phyloP scores from a whole-genome alignment of 129 eudicot species.

The Flaveria brownii region DNA sequence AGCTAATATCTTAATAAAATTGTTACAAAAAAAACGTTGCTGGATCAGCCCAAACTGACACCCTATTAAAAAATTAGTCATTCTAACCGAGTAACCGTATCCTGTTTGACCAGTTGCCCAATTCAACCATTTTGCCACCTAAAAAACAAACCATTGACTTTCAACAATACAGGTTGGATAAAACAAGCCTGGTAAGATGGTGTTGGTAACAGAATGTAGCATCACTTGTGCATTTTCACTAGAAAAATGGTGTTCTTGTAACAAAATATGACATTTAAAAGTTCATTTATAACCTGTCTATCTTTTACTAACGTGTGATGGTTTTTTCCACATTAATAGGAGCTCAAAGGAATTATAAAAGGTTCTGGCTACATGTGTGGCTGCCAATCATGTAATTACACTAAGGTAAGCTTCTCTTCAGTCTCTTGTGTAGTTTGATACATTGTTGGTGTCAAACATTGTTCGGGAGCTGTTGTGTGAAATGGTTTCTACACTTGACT shows the following conservation, averaged over 20 bases:
- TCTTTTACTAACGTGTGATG: not conserved
- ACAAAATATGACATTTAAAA: not conserved
- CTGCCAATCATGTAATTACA: slow-evolving; percentile 65
- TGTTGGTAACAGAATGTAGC: not conserved
- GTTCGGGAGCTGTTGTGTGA: not conserved
- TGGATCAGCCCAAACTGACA: not conserved
- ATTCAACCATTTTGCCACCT: not conserved
- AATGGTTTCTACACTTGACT: not conserved
- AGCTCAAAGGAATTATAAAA: slow-evolving; percentile 73
- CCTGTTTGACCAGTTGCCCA: not conserved
- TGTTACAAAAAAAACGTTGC: not conserved
- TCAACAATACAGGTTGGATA: not conserved
- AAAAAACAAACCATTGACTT: not conserved
- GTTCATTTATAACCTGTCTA: not conserved
- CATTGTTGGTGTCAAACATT: not conserved
- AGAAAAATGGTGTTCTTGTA: not conserved
- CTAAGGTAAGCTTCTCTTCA: slow-evolving; percentile 50
- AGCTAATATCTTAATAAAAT: not conserved
- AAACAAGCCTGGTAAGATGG: not conserved
- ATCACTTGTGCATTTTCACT: no score
- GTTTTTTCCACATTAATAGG: slow-evolving; percentile 35
- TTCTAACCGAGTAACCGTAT: not conserved
- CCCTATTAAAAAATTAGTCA: not conserved
- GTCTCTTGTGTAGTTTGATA: not conserved
- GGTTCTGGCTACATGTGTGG: slow-evolving; percentile 91